Evolutionary conservation across 192 early-diverging fungal species (phyloP), one percentile per base, ranked within the genome.

Genomic region (Podila verticillata): DNA sequence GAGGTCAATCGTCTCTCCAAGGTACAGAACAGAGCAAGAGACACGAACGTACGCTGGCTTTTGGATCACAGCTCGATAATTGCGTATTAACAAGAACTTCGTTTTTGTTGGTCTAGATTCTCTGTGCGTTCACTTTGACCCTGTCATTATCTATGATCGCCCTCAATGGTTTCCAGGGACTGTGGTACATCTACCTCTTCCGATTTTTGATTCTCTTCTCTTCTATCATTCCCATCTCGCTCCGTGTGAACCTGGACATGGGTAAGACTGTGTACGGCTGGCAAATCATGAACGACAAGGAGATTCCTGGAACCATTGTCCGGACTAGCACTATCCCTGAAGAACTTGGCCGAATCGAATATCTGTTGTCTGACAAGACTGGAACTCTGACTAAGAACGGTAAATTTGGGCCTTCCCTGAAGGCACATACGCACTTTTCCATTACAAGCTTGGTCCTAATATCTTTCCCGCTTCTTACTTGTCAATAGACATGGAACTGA

Each of bases 161-260:
- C 10, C 85, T 97, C 29, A 94, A 94, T 75, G 95, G 94, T 3
- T 96, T 98, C 79, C 87, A 91, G 56, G 95, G 95, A 1, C 73
- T 94, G 24, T 98, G 96, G 95, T 94, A 95, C 82, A 91, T 96
- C 54, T 96, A 96, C 70, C 75, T 95, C 65, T 92, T 96, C 74
- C 91, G 97, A 32, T 98, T 98, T 83, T 83, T 98, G 71, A 98
- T 98, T 70, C 87, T 98, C 39, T 96, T 97, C 73, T 96, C 94
- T 48, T 95, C 93, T 7, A 98, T 98, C 26, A 98, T 98, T 57
- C 97, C 97, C 0, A 97, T 98, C 83, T 93, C 89, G 80, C 82
- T 98, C 59, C 92, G 96, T 57, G 97, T 98, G 10, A 98, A 97
- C 75, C 83, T 98, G 63, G 97, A 98, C 70, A 96, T 97, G 95